Evolutionary conservation across 352 stramenopile genomes (phyloP), one percentile per base, ranked within the genome.

Genomic region (Phytophthora melonis): DNA sequence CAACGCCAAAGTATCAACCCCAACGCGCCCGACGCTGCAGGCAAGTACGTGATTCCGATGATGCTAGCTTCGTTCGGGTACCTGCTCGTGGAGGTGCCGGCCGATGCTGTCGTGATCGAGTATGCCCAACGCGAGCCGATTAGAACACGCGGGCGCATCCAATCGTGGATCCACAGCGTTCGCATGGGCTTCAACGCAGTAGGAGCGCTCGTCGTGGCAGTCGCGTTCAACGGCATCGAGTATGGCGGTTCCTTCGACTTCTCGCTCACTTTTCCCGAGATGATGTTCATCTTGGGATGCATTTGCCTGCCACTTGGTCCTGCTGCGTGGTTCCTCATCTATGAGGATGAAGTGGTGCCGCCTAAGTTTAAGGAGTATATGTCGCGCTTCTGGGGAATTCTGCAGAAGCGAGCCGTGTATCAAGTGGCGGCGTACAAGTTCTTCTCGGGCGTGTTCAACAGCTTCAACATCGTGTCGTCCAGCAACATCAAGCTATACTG

Each of bases 51-150:
- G 34, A 70, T 91, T 21, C 79, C 75, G 10, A 90, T 91, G 83
- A 90, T 90, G 83, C 65, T 93, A 30, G 82, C 84, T 9, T 72
- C 82, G 1, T 85, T 91, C 58, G 85, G 85, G 1, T 92, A 88
- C 54, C 41, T 92, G 25, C 39, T 90, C 11, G 63, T 77, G 3
- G 83, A 92, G 34, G 82, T 89, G 11, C 70, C 83, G 2, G 73
- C 80, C 13, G 85, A 91, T 27, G 82, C 87, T 9, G 75, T 92
- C 34, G 76, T 91, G 21, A 83, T 93, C 11, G 83, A 93, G 64
- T 76, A 81, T 32, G 74, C 80, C 25, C 73, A 90, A 63, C 74
- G 82, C 25, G 82, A 93, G 58, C 83, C 81, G 1, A 50, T 84
- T 0, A 74, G 76, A 3, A 88, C 75, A 16, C 76, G 85, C 27